These are phyloP conservation scores for Evernia prunastri DNA, from an alignment of 495 filamentous ascomycete species.

Conservation along the genomic window DNA sequence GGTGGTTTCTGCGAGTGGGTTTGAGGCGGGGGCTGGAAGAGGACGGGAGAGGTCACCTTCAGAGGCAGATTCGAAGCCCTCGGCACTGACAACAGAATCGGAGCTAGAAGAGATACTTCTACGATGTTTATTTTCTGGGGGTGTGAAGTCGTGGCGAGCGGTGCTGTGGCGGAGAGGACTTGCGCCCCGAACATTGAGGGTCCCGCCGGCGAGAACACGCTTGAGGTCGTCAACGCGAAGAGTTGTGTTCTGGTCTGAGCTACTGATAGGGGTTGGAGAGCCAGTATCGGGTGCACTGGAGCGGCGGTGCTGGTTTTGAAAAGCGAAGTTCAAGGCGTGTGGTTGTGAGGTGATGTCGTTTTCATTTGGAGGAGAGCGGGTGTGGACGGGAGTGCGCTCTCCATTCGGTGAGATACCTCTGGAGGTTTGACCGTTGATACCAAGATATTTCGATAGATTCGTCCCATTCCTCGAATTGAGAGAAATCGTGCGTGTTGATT, in stretches of 20 bases:
- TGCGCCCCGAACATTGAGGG: slow-evolving; percentile 30
- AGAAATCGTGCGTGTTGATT: slow-evolving; percentile 60
- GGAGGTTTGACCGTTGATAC: slow-evolving; percentile 46
- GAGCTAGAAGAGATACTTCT: slow-evolving; percentile 34
- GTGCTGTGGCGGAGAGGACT: slow-evolving; percentile 35
- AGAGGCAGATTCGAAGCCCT: slow-evolving; percentile 26
- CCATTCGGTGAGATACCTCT: slow-evolving; percentile 22
- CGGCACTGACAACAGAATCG: slow-evolving; percentile 50
- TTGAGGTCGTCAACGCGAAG: slow-evolving; percentile 87
- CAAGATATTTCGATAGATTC: slow-evolving; percentile 45
- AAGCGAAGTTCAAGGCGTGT: slow-evolving; percentile 22
- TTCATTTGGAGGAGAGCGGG: slow-evolving; percentile 24
- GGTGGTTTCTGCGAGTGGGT: slow-evolving; percentile 14
- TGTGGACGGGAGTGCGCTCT: slow-evolving; percentile 29
- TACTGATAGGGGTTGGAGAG: slow-evolving; percentile 47
- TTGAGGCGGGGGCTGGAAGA: slow-evolving; percentile 15
- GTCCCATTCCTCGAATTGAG: slow-evolving; percentile 63
- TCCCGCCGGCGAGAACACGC: slow-evolving; percentile 55
- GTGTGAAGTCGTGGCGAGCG: slow-evolving; percentile 8
- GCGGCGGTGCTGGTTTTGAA: slow-evolving; percentile 31
- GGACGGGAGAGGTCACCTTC: slow-evolving; percentile 24
- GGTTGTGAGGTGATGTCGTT: slow-evolving; percentile 20
- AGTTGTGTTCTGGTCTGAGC: slow-evolving; percentile 56
- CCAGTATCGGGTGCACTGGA: slow-evolving; percentile 39
- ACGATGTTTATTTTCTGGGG: slow-evolving; percentile 3